Base-by-base conservation (phyloP, 495 filamentous ascomycete genomes). In the Platismatia glauca region DNA sequence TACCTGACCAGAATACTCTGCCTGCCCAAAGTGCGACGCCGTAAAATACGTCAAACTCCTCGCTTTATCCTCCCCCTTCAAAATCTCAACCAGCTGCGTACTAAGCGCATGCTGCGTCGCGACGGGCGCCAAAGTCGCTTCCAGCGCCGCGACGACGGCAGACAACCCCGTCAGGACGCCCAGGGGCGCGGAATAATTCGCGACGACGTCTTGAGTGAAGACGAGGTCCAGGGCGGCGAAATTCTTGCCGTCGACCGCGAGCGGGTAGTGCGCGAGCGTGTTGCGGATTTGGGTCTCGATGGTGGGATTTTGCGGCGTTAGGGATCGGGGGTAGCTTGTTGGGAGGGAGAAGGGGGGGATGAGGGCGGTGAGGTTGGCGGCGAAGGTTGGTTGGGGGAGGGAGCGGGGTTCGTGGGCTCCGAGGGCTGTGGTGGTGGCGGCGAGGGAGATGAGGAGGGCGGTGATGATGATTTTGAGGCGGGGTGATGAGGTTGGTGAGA, bases 201-300 rank as follows among this genome's bases (percentile, higher is more conserved):
- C 74, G 39, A 70, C 61, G 9, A 67, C 70, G 53, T 73, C 53
- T 0, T 37, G 12, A 9, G 68, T 63, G 64, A 76, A 75, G 55
- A 76, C 70, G n/a, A 64, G 64, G 52, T 50, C 59, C 0, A 75
- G 66, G 22, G 70, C 63, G 20, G 57, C 64, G 52, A 75, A 75
- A 34, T 74, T 64, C 57, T 75, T 75, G 50, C 72, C 73, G 57
- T 74, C 72, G 55, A 75, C 66, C 6, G 71, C 69, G 50, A 75
- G 67, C 5, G 72, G 69, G 59, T 74, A 73, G 22, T 69, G 62
- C 1, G 72, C 66, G n/a, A 74, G 67, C 20, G 69, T 74, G 24
- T 73, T 64, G 52, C 66, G 66, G 58, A 74, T 74, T 18, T 66
- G 65, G 31, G 66, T 66, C 24, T 65, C 63, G 0, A 11, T 13